Evolutionary conservation across 768 basidiomycete species (phyloP), one percentile per base, ranked within the genome.

Genomic region (Leccinum obscurum): DNA sequence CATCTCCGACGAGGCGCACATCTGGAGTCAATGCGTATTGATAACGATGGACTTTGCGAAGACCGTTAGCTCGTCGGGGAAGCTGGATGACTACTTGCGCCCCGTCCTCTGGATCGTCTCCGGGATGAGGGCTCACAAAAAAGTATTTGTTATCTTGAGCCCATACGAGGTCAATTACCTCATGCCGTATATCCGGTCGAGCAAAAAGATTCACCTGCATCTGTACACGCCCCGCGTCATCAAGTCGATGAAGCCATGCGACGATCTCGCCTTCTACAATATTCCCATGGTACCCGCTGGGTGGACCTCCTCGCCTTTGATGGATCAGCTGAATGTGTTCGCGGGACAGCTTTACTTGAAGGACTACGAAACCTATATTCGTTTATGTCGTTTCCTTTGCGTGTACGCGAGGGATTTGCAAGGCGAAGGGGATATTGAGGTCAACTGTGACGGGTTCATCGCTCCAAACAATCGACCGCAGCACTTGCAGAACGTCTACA

Each of bases 161-260:
- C 77, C 77, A 11, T 65, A 50, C 55, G 81, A 83, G 65, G 77
- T 66, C 44, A 72, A 81, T 48, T 56, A 52, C 41, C 68, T 80
- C 22, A 68, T 81, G 2, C 70, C 78, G 63, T 8, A 13, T 0
- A 78, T 83, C 58, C 75, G 70, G n/a, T 37, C 39, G 22, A 73
- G 71, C 64, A 58, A 65, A 6, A 28, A 62, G 8, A 76, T 77
- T n/a, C 70, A 72, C 56, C 72, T 83, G 13, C 80, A 82, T 59
- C 41, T 77, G 5, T 83, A 83, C 59, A 67, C 79, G 0, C 77
- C 81, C 6, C 70, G 78, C 3, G 68, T 76, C 46, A 72, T 64
- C 6, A 61, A 67, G 30, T 66, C 66, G 4, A 78, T 76, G 74
- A 63, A 66, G 26, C 62, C 77, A 10, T 77, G 77, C 52, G 50